Conservation (phyloP, 768 basidiomycete genomes). For the Mycena polygramma region DNA sequence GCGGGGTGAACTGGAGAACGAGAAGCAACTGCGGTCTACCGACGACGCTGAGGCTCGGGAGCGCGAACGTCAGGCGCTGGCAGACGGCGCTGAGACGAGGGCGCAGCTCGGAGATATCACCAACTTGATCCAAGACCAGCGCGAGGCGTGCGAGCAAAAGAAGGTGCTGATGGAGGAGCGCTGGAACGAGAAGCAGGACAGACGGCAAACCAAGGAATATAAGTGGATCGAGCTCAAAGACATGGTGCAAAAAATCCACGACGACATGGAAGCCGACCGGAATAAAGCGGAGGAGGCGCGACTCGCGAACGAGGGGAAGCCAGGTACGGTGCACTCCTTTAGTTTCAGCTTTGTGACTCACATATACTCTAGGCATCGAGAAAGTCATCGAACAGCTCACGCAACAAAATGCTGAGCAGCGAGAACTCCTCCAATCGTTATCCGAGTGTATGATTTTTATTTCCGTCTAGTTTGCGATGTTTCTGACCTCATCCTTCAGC, state of each 20-base stretch:
- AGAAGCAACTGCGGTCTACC: constrained; percentile 67
- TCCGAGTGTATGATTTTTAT: constrained; percentile 64
- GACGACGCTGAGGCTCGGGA: constrained; percentile 76
- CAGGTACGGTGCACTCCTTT: constrained; percentile 57
- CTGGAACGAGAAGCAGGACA: constrained; percentile 71
- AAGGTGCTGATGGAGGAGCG: constrained; percentile 70
- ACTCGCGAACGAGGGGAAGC: constrained; percentile 64
- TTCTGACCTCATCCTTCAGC: constrained; percentile 52
- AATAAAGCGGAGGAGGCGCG: constrained; percentile 66
- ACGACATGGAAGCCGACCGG: constrained; percentile 67
- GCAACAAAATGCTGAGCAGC: constrained; percentile 71
- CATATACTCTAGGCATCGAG: constrained; percentile 62
- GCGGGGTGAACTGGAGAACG: constrained; percentile 72
- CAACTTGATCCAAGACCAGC: constrained; percentile 77
- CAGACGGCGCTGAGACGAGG: constrained; percentile 73
- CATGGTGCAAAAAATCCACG: constrained; percentile 70
- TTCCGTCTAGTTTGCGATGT: background rate
- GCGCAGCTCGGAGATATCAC: constrained; percentile 79
- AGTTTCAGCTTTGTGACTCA: constrained; percentile 18
- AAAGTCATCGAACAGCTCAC: constrained; percentile 70
- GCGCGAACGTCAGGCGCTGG: constrained; percentile 66
- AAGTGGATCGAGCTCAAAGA: constrained; percentile 69
- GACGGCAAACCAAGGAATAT: constrained; percentile 71
- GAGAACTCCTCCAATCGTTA: constrained; percentile 65
- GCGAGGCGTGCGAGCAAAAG: constrained; percentile 70